A percentile compares a stretch with the other conserved stretches of the same genome.
Evolutionary conservation across 2,329 filamentous ascomycete genomes (phyloP).

Genomic region (Phaeosphaeria sp.): DNA sequence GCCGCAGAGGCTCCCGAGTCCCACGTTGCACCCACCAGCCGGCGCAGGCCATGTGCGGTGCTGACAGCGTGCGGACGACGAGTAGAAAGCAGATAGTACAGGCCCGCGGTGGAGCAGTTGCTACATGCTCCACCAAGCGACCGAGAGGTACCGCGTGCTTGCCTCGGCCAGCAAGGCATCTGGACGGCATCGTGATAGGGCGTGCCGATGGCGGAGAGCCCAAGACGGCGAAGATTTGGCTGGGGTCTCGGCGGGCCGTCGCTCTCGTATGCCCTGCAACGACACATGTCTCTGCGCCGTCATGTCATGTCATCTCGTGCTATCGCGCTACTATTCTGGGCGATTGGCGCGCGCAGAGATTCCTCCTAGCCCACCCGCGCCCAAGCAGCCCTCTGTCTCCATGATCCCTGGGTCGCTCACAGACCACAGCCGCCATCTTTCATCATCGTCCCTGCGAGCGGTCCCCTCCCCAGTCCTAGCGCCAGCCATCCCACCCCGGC

Average conservation of each 20-base stretch:
- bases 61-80: background rate
- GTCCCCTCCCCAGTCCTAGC: conserved; percentile 37
- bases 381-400: conserved; percentile 16
- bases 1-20: conserved; percentile 17
- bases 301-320: conserved; percentile 2
- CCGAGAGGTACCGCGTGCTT: background rate
- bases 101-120: background rate
- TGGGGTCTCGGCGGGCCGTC: background rate
- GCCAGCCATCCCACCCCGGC: conserved; percentile 32
- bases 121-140: background rate
- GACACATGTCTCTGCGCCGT: conserved; percentile 8
- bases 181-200: no score
- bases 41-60: background rate
- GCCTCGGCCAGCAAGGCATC: no score
- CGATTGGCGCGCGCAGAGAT: conserved; percentile 21
- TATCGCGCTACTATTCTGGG: conserved; percentile 17
- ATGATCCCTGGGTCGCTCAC: conserved; percentile 33
- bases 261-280: conserved; percentile 7
- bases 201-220: conserved; percentile 4
- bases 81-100: background rate
- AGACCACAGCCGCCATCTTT: conserved; percentile 37
- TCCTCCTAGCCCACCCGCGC: conserved; percentile 17
- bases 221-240: background rate
- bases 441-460: conserved; percentile 32
- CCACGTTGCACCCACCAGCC: conserved; percentile 16